Evolutionary conservation across 345 rosid genomes (phyloP).

Genomic region (thale cress (Arabidopsis thaliana)): TAIR10.1 NC_003074.8:18878001-18878500

Average conservation of each 20-base stretch:
- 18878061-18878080: neutral
- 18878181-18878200: constrained; percentile 27
- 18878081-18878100: neutral
- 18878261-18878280: constrained; percentile 44
- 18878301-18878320: constrained; percentile 10
- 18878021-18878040: constrained; percentile 24
- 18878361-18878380: neutral
- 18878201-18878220: constrained; percentile 11
- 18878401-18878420: too few relatives aligned
- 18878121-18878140: constrained; percentile 19
- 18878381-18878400: neutral
- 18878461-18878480: constrained; percentile 2
- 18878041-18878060: constrained; percentile 22
- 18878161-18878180: neutral
- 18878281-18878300: constrained; percentile 34
- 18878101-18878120: constrained; percentile 20
- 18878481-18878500: neutral
- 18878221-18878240: neutral
- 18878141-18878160: constrained; percentile 6
- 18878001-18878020: constrained; percentile 45
- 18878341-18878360: constrained; percentile 37
- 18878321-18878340: constrained; percentile 22
- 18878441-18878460: constrained; percentile 14
- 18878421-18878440: neutral
- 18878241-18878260: constrained; percentile 30